phyloP scores from a whole-genome alignment of 768 basidiomycete species.

The Podaxis sp. region DNA sequence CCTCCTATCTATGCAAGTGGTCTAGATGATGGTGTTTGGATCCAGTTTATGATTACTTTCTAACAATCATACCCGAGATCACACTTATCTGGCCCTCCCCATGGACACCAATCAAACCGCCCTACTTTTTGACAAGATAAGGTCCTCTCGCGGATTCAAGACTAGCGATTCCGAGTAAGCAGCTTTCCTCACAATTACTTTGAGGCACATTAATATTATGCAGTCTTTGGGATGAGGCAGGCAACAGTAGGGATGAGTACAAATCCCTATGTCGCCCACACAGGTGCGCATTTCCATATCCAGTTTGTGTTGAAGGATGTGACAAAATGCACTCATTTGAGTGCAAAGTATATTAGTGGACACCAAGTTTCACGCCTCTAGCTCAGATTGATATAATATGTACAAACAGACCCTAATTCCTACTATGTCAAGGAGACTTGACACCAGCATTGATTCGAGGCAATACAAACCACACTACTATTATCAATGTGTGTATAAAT shows the following conservation, averaged over 20 bases:
- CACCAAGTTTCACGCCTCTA: too few relatives aligned
- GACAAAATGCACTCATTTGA: too few relatives aligned
- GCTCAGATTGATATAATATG: too few relatives aligned
- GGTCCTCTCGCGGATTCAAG: background rate
- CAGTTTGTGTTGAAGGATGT: too few relatives aligned
- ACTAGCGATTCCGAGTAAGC: background rate
- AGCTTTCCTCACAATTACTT: background rate
- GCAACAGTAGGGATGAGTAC: background rate
- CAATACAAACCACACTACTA: too few relatives aligned
- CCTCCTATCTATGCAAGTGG: too few relatives aligned
- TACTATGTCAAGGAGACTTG: too few relatives aligned
- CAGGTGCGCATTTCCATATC: background rate
- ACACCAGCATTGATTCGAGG: too few relatives aligned
- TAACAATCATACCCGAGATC: background rate
- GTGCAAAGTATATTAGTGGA: too few relatives aligned
- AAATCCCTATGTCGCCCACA: background rate
- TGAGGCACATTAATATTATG: background rate
- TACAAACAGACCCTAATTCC: too few relatives aligned
- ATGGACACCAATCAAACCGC: background rate
- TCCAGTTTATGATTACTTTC: background rate
- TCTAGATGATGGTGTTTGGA: background rate
- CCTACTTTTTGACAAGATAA: background rate
- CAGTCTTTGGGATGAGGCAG: background rate
- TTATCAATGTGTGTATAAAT: too few relatives aligned
- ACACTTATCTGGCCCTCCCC: background rate